Evolutionary conservation across 148 eudicot species (phyloP).

Genomic region (Beta vulgaris): DNA sequence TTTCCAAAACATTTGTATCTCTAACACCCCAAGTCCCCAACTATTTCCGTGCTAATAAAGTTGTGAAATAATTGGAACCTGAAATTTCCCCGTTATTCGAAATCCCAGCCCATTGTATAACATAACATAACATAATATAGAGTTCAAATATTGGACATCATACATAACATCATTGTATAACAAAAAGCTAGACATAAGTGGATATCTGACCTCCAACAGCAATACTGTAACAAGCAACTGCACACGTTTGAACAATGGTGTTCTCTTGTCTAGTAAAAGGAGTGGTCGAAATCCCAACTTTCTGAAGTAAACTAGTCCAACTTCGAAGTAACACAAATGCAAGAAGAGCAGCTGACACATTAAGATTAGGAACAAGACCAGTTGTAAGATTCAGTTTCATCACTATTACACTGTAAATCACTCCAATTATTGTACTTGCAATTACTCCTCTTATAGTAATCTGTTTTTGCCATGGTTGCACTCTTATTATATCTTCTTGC

Average conservation of each 20-base stretch:
- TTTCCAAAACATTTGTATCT: too few relatives aligned
- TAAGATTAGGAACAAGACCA: slow-evolving; percentile 72
- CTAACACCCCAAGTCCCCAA: too few relatives aligned
- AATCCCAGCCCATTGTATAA: too few relatives aligned
- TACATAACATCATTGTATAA: not conserved
- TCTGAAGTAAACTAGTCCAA: slow-evolving; percentile 64
- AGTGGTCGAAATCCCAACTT: slow-evolving; percentile 41
- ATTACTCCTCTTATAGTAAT: slow-evolving; percentile 61
- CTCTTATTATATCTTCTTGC: slow-evolving; percentile 38
- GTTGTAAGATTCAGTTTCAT: slow-evolving; percentile 78
- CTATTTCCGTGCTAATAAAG: too few relatives aligned
- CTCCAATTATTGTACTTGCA: slow-evolving; percentile 59
- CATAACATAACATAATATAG: not conserved
- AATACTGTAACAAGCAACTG: slow-evolving; percentile 84
- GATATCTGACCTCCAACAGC: slow-evolving; percentile 62
- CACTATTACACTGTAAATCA: slow-evolving; percentile 65
- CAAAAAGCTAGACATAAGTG: not conserved
- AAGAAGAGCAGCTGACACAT: slow-evolving; percentile 80
- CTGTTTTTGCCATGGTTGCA: slow-evolving; percentile 63
- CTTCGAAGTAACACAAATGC: slow-evolving; percentile 51
- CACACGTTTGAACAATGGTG: slow-evolving; percentile 77
- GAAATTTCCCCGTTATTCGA: too few relatives aligned
- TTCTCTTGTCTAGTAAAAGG: slow-evolving; percentile 84
- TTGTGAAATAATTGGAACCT: too few relatives aligned
- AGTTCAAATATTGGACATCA: not conserved